Base-by-base conservation (phyloP, 2,329 filamentous ascomycete species). In the Aspergillus melleus region DNA sequence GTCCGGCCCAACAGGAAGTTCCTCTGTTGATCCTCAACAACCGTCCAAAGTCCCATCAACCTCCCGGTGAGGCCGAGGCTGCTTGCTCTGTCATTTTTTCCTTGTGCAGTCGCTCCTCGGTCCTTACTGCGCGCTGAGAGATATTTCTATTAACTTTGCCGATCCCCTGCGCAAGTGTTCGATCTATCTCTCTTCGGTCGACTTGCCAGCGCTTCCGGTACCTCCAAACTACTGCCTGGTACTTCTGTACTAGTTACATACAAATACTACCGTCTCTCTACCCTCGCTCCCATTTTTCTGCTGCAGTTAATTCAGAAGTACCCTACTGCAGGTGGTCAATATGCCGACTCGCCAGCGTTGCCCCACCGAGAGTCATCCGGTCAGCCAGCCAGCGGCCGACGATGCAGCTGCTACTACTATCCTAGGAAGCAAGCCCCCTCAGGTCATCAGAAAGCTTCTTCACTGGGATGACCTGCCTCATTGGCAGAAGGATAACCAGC, bases 401-500 rank as follows among this genome's bases (percentile, higher is more conserved):
- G 62, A 72, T 46, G 62, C 69, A 46, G 63, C 68, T 11, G 4
- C 32, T 55, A 57, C 68, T 54, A 57, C 66, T 32, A 68, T 71
- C 20, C 57, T 73, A 12, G 70, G 71, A 55, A 42, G 16, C 14
- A 62, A 69, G 49, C 71, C 73, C 51, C 67, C 69, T 20, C 61
- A 67, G 22, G 64, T 68, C 51, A 63, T 74, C 55, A 71, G 67
- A 52, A 73, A 66, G 49, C 74, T 79, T 36, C 71, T 84, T 36
- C 76, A 82, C 59, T 85, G 77, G 82, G 76, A 80, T 66, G 84
- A 80, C 70, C 77, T 81, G 20, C 82, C 80, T 6, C 74, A 76
- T 54, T 85, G 83, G 83, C 79, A 81, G 66, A 81, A 79, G 70
- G 88, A 91, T 74, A 91, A 91, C 67, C 86, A 87, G 62, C 89